Evolutionary conservation across 371 early-diverging fungal genomes (phyloP).

Genomic region (Lichtheimia ramosa): DNA sequence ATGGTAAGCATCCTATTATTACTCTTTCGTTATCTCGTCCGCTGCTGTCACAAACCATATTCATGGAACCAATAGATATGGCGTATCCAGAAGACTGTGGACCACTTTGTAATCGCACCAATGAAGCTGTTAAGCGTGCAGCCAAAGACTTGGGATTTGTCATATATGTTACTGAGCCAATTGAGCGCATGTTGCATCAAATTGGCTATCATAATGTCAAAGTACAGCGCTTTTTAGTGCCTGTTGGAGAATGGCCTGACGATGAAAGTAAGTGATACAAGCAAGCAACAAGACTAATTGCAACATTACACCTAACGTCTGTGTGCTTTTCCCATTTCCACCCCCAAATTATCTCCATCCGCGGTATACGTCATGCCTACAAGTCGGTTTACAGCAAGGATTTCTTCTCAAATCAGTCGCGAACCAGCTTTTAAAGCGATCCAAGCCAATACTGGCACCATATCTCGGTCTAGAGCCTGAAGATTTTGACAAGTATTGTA

Average conservation of each 20-base stretch:
- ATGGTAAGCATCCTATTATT: constrained; percentile 14
- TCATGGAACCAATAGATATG: constrained; percentile 16
- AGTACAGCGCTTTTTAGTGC: constrained; percentile 23
- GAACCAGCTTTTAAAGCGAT: constrained; percentile 29
- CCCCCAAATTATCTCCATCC: too few species aligned
- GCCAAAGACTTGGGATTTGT: constrained; percentile 23
- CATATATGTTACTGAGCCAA: constrained; percentile 17
- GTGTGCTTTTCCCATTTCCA: too few species aligned
- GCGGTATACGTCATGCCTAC: too few species aligned
- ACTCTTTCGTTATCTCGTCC: too few species aligned
- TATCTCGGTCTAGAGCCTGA: constrained; percentile 15
- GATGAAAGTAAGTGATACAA: constrained; percentile 28
- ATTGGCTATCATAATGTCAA: constrained; percentile 31
- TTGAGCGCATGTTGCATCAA: constrained; percentile 18
- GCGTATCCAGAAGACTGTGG: constrained; percentile 25
- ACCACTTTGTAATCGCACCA: constrained; percentile 29
- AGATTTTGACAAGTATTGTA: constrained; percentile 21
- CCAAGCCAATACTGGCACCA: constrained; percentile 35
- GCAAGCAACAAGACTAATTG: too few species aligned
- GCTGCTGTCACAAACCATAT: neutral
- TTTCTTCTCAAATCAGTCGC: constrained; percentile 42
- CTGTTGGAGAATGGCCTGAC: constrained; percentile 49
- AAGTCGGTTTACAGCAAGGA: constrained; percentile 38
- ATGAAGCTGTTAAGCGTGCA: constrained; percentile 32
- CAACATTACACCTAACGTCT: too few species aligned